Conservation (phyloP, 352 stramenopile genomes). For the Pythium apleroticum region DNA sequence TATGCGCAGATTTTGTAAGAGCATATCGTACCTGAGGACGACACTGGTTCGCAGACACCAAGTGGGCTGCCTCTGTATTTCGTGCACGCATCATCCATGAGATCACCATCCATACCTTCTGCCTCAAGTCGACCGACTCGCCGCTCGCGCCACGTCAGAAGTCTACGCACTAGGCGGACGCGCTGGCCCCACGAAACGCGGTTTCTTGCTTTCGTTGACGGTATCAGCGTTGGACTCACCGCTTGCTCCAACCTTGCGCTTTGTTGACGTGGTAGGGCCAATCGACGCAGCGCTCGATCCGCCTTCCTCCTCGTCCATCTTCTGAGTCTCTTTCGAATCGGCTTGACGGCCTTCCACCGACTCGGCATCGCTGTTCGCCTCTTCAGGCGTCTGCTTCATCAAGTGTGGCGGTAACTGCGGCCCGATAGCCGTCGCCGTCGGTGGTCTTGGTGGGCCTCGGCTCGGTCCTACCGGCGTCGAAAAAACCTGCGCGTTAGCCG, state of each 20-base stretch:
- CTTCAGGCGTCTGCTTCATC: slow-evolving; percentile 1
- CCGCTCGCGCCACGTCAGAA: neutral
- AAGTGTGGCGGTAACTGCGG: slow-evolving; percentile 59
- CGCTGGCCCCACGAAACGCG: neutral
- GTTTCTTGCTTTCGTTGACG: neutral
- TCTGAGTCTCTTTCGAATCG: neutral
- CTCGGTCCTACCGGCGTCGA: neutral
- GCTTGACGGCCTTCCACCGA: neutral
- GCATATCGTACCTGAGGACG: neutral
- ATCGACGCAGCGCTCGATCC: neutral
- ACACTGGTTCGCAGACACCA: neutral
- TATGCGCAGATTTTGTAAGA: too few species aligned
- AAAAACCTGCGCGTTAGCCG: neutral
- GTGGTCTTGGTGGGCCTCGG: neutral
- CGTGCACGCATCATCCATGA: neutral
- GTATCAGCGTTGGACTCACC: neutral
- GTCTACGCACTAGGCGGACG: neutral
- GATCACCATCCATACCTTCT: neutral
- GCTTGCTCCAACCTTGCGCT: neutral
- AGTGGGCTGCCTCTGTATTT: slow-evolving; percentile 1
- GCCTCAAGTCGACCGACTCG: neutral
- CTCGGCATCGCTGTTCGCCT: neutral
- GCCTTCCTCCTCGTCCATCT: neutral
- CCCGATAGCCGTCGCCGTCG: slow-evolving; percentile 34
- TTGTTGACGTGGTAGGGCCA: neutral